Evolutionary conservation across 768 basidiomycete genomes (phyloP).

Genomic region (Lactarius psammicola): DNA sequence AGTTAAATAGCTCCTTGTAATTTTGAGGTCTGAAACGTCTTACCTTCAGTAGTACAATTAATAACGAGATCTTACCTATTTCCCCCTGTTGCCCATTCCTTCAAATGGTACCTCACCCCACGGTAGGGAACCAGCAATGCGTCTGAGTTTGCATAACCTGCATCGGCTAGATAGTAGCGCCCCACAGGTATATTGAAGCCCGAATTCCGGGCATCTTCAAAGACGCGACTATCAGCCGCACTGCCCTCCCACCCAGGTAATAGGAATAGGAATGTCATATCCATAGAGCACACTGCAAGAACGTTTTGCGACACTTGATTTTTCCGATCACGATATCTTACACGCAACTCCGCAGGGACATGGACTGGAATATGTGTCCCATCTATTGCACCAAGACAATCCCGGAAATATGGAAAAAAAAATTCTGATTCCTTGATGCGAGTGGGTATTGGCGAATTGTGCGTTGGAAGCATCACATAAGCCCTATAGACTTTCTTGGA

Average conservation of each 20-base stretch:
- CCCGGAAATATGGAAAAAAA: constrained; percentile 37
- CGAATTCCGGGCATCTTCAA: constrained; percentile 29
- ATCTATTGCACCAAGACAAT: constrained; percentile 38
- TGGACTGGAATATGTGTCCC: constrained; percentile 35
- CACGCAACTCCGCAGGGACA: constrained; percentile 21
- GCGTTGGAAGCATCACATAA: background rate
- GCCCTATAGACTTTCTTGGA: background rate
- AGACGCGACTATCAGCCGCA: constrained; percentile 34
- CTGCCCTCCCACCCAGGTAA: constrained; percentile 35
- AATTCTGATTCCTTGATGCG: constrained; percentile 31
- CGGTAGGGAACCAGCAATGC: too few relatives aligned
- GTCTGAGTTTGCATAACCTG: too few relatives aligned
- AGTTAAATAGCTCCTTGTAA: too few relatives aligned
- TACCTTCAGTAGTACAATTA: too few relatives aligned
- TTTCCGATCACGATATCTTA: constrained; percentile 30
- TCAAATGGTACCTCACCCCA: too few relatives aligned
- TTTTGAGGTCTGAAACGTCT: too few relatives aligned
- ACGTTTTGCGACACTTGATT: constrained; percentile 34
- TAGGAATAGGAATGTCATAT: constrained; percentile 30
- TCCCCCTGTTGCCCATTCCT: too few relatives aligned
- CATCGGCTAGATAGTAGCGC: constrained; percentile 37
- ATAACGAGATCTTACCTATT: too few relatives aligned
- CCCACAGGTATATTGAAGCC: constrained; percentile 33
- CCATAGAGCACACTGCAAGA: constrained; percentile 32
- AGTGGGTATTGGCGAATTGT: background rate